Evolutionary conservation across 495 filamentous ascomycete species (phyloP).

Genomic region (Sordaria brevicollis): DNA sequence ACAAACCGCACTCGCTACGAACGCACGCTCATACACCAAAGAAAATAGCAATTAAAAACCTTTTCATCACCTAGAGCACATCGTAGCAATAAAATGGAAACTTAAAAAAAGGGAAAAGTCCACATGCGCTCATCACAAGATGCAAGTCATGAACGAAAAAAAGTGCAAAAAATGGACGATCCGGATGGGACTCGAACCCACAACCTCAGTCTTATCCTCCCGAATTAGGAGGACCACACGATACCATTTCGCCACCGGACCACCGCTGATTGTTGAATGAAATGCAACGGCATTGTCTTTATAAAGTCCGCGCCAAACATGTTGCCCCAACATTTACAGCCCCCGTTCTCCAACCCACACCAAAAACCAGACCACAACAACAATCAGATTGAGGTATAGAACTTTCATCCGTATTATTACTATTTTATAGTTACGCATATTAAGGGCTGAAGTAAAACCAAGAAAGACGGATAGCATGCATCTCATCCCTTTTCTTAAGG

Average conservation of each 20-base stretch:
- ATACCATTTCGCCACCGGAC: constrained; percentile 39
- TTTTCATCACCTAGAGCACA: background rate
- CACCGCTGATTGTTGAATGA: constrained; percentile 1
- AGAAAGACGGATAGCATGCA: background rate
- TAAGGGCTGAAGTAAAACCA: too few species aligned
- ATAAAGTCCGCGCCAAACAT: too few species aligned
- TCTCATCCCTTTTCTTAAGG: background rate
- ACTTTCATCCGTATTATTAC: too few species aligned
- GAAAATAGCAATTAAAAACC: background rate
- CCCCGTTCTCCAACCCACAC: too few species aligned
- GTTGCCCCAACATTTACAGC: too few species aligned
- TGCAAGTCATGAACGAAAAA: background rate
- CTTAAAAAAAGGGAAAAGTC: constrained; percentile 3
- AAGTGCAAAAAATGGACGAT: constrained; percentile 19
- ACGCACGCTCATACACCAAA: background rate
- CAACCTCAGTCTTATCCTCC: constrained; percentile 32
- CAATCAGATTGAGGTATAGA: too few species aligned
- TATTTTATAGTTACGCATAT: too few species aligned
- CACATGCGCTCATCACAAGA: background rate
- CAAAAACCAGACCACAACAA: too few species aligned
- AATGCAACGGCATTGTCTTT: background rate
- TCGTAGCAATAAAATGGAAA: background rate
- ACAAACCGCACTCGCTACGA: background rate
- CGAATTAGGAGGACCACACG: constrained; percentile 33
- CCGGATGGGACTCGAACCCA: constrained; percentile 41